phyloP scores from a whole-genome alignment of 2,329 filamentous ascomycete genomes.

The Stemphylium lycopersici region DNA sequence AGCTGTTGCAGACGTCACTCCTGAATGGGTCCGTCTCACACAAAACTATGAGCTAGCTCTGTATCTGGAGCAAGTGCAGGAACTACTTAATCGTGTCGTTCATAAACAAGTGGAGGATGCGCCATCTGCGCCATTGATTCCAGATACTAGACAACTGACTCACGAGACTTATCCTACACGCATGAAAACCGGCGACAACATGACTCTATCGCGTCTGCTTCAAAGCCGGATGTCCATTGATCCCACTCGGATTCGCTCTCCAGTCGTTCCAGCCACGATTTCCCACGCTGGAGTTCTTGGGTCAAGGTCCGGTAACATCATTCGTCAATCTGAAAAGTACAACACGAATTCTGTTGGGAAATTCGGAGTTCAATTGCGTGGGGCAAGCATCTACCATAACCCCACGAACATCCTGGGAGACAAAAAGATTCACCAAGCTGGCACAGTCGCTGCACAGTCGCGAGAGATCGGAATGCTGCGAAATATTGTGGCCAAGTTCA shows the following conservation, averaged over 20 bases:
- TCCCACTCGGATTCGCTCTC: not conserved
- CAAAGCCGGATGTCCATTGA: not conserved
- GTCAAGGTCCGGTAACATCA: not conserved
- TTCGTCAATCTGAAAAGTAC: not conserved
- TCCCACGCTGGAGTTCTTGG: not conserved
- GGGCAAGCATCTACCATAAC: not conserved
- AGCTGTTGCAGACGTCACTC: slow-evolving; percentile 51
- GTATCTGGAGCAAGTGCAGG: slow-evolving; percentile 55
- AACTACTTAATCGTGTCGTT: slow-evolving; percentile 25
- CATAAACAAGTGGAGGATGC: not conserved
- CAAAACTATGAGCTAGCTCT: slow-evolving; percentile 56
- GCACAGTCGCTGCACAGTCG: not conserved
- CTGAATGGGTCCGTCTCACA: slow-evolving; percentile 58
- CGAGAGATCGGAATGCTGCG: slow-evolving; percentile 17
- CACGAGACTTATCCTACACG: not conserved
- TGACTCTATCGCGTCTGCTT: slow-evolving; percentile 3
- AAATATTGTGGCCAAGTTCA: slow-evolving; percentile 18
- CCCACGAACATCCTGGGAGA: not conserved
- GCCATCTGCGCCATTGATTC: not conserved
- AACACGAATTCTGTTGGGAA: too few relatives aligned
- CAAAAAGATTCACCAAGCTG: not conserved
- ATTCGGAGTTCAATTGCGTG: not conserved
- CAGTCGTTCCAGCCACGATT: not conserved
- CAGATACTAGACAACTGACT: not conserved
- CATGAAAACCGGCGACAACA: slow-evolving; percentile 2